Base-by-base conservation (phyloP, 176 grass and related monocot genomes). In the Lolium multiflorum region DNA sequence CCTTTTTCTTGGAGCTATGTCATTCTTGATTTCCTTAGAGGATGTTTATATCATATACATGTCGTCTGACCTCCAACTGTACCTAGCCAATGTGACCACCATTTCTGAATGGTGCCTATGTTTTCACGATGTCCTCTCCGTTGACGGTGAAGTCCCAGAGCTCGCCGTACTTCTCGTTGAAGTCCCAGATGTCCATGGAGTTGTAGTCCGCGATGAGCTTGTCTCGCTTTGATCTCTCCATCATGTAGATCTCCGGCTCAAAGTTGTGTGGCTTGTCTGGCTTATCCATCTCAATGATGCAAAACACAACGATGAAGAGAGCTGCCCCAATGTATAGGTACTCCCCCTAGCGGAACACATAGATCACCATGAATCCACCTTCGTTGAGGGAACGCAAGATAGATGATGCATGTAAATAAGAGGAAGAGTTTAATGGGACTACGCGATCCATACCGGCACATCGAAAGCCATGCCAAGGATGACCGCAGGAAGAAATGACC, bases 161-260 rank as follows among this genome's bases (percentile, higher is more conserved):
- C 60, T 98, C 88, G 35, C 96, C 96, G 44, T 98, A 98, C 80
- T 96, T 98, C 87, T 98, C 92, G 18, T 98, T 98, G 88, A 98
- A 98, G 86, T 98, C 97, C 97, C 97, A 98, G 81, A 98, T 98
- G 76, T 98, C 97, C 94, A 98, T 96, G 54, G 92, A 87, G 82
- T 96, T 96, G 80, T 96, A 94, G 78, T 98, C 96, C 0, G 88
- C 88, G n/a, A 96, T 98, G 69, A 98, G 91, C 92, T 98, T 98
- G 84, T 96, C 94, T 0, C 97, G 82, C 24, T 92, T 87, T 21
- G 83, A 86, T 15, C 97, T 96, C 83, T 98, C 94, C 94, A 96
- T 98, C 86, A 92, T 85, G 87, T 98, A 98, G 83, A 98, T 98
- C 70, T 98, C 86, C 14, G 94, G 94, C 85, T 98, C 97, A 22